Conservation (phyloP, 1,284 basidiomycete genomes). For the Cutaneotrichosporon sp. region DNA sequence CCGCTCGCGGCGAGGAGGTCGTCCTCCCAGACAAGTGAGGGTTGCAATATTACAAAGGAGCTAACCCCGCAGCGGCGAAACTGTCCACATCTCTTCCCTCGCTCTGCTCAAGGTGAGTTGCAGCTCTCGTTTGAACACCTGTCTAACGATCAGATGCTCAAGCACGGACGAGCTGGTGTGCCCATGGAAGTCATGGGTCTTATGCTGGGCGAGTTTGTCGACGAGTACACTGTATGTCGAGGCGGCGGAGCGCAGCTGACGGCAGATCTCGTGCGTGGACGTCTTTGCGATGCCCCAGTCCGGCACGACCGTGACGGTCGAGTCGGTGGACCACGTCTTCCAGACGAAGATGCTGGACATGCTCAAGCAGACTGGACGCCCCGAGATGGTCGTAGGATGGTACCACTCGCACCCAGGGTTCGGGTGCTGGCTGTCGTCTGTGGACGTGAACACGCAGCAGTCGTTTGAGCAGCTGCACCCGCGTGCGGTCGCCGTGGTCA, state of each 20-base stretch:
- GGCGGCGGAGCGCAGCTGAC: background rate
- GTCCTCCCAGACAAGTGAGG: slow-evolving; percentile 48
- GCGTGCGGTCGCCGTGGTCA: slow-evolving; percentile 93
- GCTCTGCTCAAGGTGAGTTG: slow-evolving; percentile 75
- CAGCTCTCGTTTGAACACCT: background rate
- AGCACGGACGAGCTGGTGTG: slow-evolving; percentile 96
- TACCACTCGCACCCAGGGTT: slow-evolving; percentile 99
- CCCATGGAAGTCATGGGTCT: slow-evolving; percentile 99
- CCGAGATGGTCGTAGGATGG: slow-evolving; percentile 99
- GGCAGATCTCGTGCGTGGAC: slow-evolving; percentile 73
- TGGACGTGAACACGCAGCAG: slow-evolving; percentile 99
- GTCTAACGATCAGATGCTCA: slow-evolving; percentile 76
- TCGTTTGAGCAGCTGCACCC: slow-evolving; percentile 95
- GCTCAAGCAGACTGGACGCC: slow-evolving; percentile 97
- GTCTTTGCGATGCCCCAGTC: slow-evolving; percentile 99
- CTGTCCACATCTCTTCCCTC: slow-evolving; percentile 91
- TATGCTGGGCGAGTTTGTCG: slow-evolving; percentile 97
- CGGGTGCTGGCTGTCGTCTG: slow-evolving; percentile 97
- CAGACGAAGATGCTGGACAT: slow-evolving; percentile 99
- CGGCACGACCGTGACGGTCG: slow-evolving; percentile 96
- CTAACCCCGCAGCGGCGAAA: slow-evolving; percentile 59
- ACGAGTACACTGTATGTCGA: slow-evolving; percentile 81
- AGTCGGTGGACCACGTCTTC: slow-evolving; percentile 99
- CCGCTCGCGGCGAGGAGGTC: slow-evolving; percentile 30
- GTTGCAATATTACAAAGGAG: background rate